Conservation (phyloP, 768 basidiomycete species). For the Pseudohyphozyma bogoriensis region DNA sequence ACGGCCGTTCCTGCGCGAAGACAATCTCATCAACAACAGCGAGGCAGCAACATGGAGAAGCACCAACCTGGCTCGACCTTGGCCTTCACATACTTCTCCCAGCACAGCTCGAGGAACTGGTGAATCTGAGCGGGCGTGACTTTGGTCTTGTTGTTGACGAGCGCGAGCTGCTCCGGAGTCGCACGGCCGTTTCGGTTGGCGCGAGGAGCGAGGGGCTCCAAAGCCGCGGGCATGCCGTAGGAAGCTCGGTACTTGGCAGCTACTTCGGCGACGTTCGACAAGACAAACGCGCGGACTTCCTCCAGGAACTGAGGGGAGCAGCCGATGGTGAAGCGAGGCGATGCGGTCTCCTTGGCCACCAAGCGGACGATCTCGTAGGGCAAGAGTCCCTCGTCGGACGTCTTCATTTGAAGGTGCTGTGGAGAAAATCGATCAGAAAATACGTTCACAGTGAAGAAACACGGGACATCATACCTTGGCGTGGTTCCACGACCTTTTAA, state of each 20-base stretch:
- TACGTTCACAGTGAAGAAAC: neutral
- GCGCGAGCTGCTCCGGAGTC: slow-evolving; percentile 49
- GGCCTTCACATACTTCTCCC: slow-evolving; percentile 85
- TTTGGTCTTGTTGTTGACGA: slow-evolving; percentile 81
- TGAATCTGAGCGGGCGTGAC: slow-evolving; percentile 73
- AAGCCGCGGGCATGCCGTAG: slow-evolving; percentile 74
- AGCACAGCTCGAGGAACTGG: slow-evolving; percentile 73
- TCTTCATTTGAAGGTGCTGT: slow-evolving; percentile 54
- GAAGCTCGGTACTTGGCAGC: slow-evolving; percentile 58
- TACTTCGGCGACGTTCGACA: slow-evolving; percentile 52
- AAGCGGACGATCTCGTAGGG: slow-evolving; percentile 78
- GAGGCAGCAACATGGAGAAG: neutral
- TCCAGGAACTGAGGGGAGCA: slow-evolving; percentile 62
- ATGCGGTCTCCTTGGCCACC: slow-evolving; percentile 41
- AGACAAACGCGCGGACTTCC: slow-evolving; percentile 60
- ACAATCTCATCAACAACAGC: neutral
- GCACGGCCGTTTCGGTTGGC: slow-evolving; percentile 3
- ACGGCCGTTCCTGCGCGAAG: slow-evolving; percentile 74
- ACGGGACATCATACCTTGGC: slow-evolving; percentile 43
- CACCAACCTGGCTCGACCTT: slow-evolving; percentile 81
- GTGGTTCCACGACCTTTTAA: slow-evolving; percentile 75
- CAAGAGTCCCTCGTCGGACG: slow-evolving; percentile 52
- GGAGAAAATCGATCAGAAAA: neutral
- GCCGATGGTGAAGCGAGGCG: slow-evolving; percentile 51
- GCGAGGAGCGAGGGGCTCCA: slow-evolving; percentile 33